Evolutionary conservation across 495 filamentous ascomycete genomes (phyloP).

Genomic region (Trichoderma virens): DNA sequence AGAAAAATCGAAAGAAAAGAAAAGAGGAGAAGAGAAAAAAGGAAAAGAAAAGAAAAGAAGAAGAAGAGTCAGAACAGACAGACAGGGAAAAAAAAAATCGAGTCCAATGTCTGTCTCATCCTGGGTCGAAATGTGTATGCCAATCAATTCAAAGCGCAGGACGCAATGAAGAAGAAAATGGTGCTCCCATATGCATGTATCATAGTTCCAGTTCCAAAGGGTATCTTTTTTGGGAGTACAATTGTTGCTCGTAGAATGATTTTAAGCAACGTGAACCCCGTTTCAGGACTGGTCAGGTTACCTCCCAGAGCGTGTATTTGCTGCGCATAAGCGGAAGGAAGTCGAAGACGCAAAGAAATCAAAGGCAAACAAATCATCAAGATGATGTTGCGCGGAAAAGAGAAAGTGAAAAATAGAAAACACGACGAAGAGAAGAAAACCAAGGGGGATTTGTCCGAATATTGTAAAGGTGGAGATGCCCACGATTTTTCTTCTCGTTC

Average conservation of each 20-base stretch:
- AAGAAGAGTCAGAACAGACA: background rate
- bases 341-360: background rate
- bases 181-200: background rate
- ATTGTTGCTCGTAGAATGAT: background rate
- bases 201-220: background rate
- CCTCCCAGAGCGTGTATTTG: background rate
- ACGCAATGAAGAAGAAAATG: background rate
- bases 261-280: background rate
- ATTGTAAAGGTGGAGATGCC: too few relatives aligned
- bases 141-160: background rate
- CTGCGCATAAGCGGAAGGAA: background rate
- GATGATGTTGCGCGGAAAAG: background rate
- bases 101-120: too few relatives aligned
- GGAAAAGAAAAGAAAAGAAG: too few relatives aligned
- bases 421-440: too few relatives aligned
- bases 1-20: too few relatives aligned
- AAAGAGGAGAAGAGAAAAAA: too few relatives aligned
- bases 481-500: too few relatives aligned
- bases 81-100: background rate
- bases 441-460: too few relatives aligned
- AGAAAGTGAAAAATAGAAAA: too few relatives aligned
- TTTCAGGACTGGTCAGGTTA: background rate
- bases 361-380: background rate
- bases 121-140: background rate
- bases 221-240: background rate